These are phyloP conservation scores for Wakefieldia striispora DNA, from an alignment of 768 basidiomycete species.

Conservation along the genomic window DNA sequence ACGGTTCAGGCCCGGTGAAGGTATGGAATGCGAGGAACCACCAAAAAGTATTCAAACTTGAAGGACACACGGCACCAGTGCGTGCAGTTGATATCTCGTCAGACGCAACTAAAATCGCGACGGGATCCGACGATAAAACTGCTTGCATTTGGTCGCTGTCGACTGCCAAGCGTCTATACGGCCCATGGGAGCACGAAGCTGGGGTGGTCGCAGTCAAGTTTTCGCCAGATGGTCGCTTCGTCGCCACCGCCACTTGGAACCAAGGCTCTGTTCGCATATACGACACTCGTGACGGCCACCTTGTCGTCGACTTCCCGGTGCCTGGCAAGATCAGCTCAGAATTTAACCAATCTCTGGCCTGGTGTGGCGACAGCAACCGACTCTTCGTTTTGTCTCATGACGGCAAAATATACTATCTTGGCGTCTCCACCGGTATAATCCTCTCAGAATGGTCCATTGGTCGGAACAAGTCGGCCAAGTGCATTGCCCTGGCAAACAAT, in stretches of 20 bases:
- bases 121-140: neutral
- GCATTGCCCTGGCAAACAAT: neutral
- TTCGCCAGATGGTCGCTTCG: neutral
- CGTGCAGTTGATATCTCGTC: neutral
- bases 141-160: neutral
- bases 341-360: neutral
- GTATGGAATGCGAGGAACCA: slow-evolving; percentile 4
- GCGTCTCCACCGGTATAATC: neutral
- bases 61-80: neutral
- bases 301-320: neutral
- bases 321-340: neutral
- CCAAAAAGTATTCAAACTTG: neutral
- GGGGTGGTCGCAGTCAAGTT: neutral
- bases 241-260: neutral
- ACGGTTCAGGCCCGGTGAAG: neutral
- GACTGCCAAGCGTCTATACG: neutral
- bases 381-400: neutral
- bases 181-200: neutral
- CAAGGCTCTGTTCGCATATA: neutral
- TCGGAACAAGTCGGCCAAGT: neutral
- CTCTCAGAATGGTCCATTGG: neutral
- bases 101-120: neutral
- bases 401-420: neutral
- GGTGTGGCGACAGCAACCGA: neutral
- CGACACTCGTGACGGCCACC: neutral